Base-by-base conservation (phyloP, 345 rosid genomes). In the Citropsis articulata region DNA sequence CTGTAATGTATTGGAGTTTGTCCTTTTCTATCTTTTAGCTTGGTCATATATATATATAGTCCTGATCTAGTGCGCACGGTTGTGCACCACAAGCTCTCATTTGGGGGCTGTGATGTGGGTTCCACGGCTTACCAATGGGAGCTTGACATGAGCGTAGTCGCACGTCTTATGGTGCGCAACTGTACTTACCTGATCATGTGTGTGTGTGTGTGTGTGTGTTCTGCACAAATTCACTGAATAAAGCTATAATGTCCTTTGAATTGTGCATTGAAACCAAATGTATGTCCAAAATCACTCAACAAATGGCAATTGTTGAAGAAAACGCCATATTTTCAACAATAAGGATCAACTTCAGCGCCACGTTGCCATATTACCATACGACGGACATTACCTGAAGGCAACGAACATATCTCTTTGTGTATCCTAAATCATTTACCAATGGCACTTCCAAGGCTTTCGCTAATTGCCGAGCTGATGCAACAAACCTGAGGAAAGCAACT, bases 391-490 rank as follows among this genome's bases (percentile, higher is more conserved):
- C 99, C 98, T 97, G 99, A 79, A 97, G 97, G 75, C 98, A 97
- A 77, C 99, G 91, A 25, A 97, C 93, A 65, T 97, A 97, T 94
- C 98, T 93, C 84, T 97, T 97, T 12, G 99, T 94, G 79, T 97
- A 97, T 57, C 99, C 99, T 72, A 97, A 90, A 87, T 97, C 99
- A 85, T 97, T 97, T 68, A 97, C 99, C 80, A 97, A 85, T 30
- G 98, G 99, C 75, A 94, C 98, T 85, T 97, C 99, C 77, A 97
- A 87, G 62, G 98, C 94, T 84, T 97, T 97, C 65, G 96, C 99
- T 81, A 94, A 88, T 85, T 97, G 99, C 75, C 98, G 94, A 73
- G 99, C 98, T 57, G 99, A 92, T 57, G 97, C 87, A 81, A 94
- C 94, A 91, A 97, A 93, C 95, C 99, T 97, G 72, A 78, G 42